Evolutionary conservation across 2,329 filamentous ascomycete genomes (phyloP).

Genomic region (Hypomyces perniciosus): DNA sequence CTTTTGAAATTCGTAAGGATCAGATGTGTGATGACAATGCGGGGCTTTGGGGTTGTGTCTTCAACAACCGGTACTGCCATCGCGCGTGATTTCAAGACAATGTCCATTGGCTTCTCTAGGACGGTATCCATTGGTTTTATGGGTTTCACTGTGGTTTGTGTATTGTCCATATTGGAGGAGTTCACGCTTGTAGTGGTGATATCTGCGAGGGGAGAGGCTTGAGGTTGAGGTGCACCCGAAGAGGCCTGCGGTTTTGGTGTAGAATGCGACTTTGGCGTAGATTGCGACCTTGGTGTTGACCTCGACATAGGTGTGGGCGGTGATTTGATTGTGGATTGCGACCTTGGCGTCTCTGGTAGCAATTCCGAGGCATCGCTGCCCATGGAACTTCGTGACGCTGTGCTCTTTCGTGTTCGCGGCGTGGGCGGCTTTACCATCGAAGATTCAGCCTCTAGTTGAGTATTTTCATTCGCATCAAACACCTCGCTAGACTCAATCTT

Average conservation of each 20-base stretch:
- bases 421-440: conserved; percentile 36
- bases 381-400: conserved; percentile 36
- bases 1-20: conserved; percentile 98
- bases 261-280: neutral
- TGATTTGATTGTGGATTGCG: neutral
- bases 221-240: conserved; percentile 46
- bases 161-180: conserved; percentile 23
- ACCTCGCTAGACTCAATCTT: conserved; percentile 30
- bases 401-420: conserved; percentile 64
- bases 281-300: neutral
- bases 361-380: conserved; percentile 16
- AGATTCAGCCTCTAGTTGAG: conserved; percentile 27
- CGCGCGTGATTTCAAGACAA: conserved; percentile 79
- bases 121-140: conserved; percentile 71
- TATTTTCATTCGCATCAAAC: conserved; percentile 28
- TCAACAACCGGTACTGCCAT: conserved; percentile 63
- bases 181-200: conserved; percentile 65
- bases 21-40: conserved; percentile 88
- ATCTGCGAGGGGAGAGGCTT: conserved; percentile 60
- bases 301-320: neutral
- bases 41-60: conserved; percentile 69
- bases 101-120: conserved; percentile 87
- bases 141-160: conserved; percentile 52
- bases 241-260: conserved; percentile 50
- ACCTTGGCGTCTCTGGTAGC: neutral